Percentiles rank a stretch among this genome's conserved stretches.
These are phyloP conservation scores for Coemansia sp. DNA, from an alignment of 192 early-diverging fungal genomes.

Conservation along the genomic window DNA sequence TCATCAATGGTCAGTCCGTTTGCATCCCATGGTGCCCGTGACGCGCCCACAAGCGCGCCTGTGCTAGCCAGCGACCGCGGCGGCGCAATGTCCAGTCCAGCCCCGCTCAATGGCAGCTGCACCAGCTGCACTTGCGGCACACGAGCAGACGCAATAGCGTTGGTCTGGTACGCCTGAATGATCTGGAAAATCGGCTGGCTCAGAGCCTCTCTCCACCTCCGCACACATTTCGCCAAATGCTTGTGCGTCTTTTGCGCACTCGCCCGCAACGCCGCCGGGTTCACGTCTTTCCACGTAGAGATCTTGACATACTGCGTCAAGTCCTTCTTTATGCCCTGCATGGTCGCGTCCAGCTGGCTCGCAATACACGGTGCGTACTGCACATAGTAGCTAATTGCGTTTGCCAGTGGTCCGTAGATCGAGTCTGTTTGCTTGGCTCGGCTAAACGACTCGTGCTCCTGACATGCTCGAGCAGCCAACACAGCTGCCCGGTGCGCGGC, in stretches of 20 bases:
- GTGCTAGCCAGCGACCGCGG: not conserved
- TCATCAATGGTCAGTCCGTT: slow-evolving; percentile 7
- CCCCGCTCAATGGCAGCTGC: slow-evolving; percentile 23
- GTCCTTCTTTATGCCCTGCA: slow-evolving; percentile 82
- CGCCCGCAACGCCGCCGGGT: slow-evolving; percentile 85
- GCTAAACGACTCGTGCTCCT: not conserved
- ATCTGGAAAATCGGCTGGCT: slow-evolving; percentile 66
- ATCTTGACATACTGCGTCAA: slow-evolving; percentile 93
- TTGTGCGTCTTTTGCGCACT: slow-evolving; percentile 90
- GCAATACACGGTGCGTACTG: slow-evolving; percentile 68
- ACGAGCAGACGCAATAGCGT: slow-evolving; percentile 15
- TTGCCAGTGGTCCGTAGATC: slow-evolving; percentile 51
- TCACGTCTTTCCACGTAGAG: slow-evolving; percentile 96
- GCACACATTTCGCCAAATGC: slow-evolving; percentile 88
- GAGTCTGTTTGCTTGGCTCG: slow-evolving; percentile 13
- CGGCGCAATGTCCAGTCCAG: slow-evolving; percentile 20
- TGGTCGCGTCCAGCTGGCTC: slow-evolving; percentile 57
- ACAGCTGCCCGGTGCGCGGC: slow-evolving; percentile 26
- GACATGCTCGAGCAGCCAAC: slow-evolving; percentile 1
- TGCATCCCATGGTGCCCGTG: slow-evolving; percentile 3
- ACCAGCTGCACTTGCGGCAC: slow-evolving; percentile 28
- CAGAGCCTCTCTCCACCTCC: slow-evolving; percentile 78
- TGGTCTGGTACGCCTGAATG: slow-evolving; percentile 34
- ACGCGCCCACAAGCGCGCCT: not conserved
- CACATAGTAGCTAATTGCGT: slow-evolving; percentile 77